phyloP scores from a whole-genome alignment of 2,329 filamentous ascomycete genomes.

The Pyricularia pennisetigena region DNA sequence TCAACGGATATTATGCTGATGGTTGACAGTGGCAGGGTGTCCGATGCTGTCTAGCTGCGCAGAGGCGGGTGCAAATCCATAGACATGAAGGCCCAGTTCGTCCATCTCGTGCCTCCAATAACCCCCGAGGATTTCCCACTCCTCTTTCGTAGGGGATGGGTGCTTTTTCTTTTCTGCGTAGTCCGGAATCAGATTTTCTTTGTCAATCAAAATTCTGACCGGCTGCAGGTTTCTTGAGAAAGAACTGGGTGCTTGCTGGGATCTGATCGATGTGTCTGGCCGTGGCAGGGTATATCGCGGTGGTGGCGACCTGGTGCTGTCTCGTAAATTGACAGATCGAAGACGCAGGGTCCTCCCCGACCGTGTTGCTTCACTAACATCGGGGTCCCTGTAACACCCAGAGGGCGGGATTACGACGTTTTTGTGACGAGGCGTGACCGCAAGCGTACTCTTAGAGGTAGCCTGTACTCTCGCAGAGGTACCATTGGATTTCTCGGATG shows the following conservation, averaged over 20 bases:
- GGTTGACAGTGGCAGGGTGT: neutral
- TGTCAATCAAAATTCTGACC: neutral
- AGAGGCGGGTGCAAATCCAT: neutral
- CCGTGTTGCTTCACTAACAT: neutral
- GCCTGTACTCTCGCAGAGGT: too few relatives aligned
- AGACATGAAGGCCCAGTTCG: neutral
- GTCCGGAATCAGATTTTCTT: neutral
- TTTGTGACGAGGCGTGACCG: neutral
- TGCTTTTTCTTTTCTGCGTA: neutral
- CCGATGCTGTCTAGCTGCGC: neutral
- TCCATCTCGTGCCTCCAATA: neutral
- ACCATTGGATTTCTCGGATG: neutral
- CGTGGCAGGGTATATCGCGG: neutral
- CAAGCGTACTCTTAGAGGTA: neutral
- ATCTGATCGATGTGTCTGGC: neutral
- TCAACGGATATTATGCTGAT: neutral
- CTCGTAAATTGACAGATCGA: neutral
- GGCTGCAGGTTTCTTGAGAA: neutral
- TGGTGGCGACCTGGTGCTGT: neutral
- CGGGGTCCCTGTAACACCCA: neutral
- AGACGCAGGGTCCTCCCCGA: neutral
- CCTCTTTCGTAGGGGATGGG: slow-evolving; percentile 1
- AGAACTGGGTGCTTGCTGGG: neutral
- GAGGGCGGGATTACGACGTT: neutral
- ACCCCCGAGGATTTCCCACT: neutral